phyloP scores from a whole-genome alignment of 192 early-diverging fungal species.

The Coemansia sp. region DNA sequence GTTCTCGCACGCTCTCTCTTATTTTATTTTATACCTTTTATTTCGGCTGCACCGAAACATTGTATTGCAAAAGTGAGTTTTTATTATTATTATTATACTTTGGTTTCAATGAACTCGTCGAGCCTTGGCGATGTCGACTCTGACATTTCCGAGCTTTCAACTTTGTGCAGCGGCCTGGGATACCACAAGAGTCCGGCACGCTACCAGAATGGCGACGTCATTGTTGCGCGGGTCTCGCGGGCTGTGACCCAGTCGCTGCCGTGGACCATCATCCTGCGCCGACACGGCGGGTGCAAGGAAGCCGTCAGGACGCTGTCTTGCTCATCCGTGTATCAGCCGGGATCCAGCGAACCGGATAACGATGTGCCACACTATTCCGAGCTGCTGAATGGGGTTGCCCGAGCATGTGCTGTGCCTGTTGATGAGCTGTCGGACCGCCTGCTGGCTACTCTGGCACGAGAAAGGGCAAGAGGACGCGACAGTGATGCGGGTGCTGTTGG shows the following conservation, averaged over 20 bases:
- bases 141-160: conserved; percentile 1
- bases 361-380: conserved; percentile 16
- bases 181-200: not conserved
- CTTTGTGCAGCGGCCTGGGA: conserved; percentile 2
- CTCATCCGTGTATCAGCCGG: conserved; percentile 18
- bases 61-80: too few species aligned
- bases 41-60: too few species aligned
- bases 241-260: not conserved
- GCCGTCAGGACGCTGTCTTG: conserved; percentile 23
- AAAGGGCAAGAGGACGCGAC: not conserved
- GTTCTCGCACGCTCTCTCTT: not conserved
- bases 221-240: conserved; percentile 4
- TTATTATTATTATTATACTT: too few species aligned
- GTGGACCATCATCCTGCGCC: not conserved
- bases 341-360: not conserved
- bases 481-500: not conserved
- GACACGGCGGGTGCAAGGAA: not conserved
- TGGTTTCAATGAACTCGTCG: not conserved
- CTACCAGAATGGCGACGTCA: conserved; percentile 12
- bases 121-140: not conserved
- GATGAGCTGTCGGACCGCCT: conserved; percentile 23
- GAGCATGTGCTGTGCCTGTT: conserved; percentile 8
- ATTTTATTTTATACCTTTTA: not conserved
- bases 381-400: conserved; percentile 13
- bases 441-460: not conserved